Evolutionary conservation across 2,329 filamentous ascomycete genomes (phyloP).

Genomic region (Tolypocladium nubicola): DNA sequence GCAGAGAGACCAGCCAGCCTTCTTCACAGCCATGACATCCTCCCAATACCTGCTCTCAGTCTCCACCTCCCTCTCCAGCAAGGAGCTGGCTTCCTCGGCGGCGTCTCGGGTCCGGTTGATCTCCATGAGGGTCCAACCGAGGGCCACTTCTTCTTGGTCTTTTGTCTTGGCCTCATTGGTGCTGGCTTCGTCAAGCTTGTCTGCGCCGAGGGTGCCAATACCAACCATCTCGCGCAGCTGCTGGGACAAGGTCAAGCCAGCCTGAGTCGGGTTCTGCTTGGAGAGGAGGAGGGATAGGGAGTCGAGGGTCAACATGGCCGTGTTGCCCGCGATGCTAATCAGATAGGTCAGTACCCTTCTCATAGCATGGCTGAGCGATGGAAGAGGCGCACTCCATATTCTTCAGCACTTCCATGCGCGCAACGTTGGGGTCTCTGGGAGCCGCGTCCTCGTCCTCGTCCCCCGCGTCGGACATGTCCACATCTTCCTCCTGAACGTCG

Average conservation of each 20-base stretch:
- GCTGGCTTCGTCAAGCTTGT: slow-evolving; percentile 52
- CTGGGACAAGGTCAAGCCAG: slow-evolving; percentile 58
- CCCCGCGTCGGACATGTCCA: slow-evolving; percentile 35
- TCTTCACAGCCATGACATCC: slow-evolving; percentile 69
- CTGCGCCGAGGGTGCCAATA: slow-evolving; percentile 62
- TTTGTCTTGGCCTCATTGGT: slow-evolving; percentile 42
- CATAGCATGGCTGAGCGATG: not conserved
- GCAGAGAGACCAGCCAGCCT: slow-evolving; percentile 79
- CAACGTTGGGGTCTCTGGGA: slow-evolving; percentile 34
- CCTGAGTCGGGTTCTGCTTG: slow-evolving; percentile 66
- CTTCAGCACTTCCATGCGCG: slow-evolving; percentile 46
- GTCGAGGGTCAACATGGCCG: slow-evolving; percentile 62
- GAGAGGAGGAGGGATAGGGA: slow-evolving; percentile 75
- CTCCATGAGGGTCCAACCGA: slow-evolving; percentile 70
- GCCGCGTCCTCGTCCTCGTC: slow-evolving; percentile 33
- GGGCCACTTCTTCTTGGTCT: slow-evolving; percentile 45
- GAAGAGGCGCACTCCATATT: slow-evolving; percentile 34
- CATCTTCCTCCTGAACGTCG: slow-evolving; percentile 32
- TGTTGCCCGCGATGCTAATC: slow-evolving; percentile 32
- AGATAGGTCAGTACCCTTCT: not conserved
- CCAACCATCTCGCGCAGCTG: slow-evolving; percentile 61
- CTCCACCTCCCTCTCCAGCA: slow-evolving; percentile 66
- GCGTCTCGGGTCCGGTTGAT: slow-evolving; percentile 66
- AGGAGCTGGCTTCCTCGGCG: slow-evolving; percentile 58
- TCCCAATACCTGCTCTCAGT: slow-evolving; percentile 84